Base-by-base conservation (phyloP, 176 grass and related monocot genomes). In the Chloris gayana region DNA sequence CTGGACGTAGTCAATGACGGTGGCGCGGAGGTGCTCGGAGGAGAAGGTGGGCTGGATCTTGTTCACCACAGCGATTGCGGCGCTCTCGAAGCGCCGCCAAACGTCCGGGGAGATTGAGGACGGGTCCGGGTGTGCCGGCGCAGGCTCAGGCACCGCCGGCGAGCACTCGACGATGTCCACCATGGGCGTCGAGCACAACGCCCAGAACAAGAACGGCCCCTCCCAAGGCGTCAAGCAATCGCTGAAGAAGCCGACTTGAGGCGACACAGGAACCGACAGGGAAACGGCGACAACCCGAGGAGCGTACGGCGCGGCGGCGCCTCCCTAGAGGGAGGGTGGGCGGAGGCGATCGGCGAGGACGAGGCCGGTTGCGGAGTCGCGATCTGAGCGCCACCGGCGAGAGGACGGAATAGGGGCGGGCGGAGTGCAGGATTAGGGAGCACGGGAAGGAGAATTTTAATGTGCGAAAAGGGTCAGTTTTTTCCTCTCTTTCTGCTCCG, bases 1-100 rank as follows among this genome's bases (percentile, higher is more conserved):
- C 87, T 95, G 88, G 64, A 98, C 90, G 74, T 93, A 95, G 41
- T 69, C 83, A 4, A 95, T 69, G 63, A 98, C 86, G 82, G 83
- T 86, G 57, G 86, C 85, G 60, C 95, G 87, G 50, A 93, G 87
- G 30, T 39, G 62, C 49, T 98, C 90, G 14, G 92, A 98, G 58
- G 85, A 44, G 19, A 72, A 47, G 71, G 88, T 95, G n/a, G 95
- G 95, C 81, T 91, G 90, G 73, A 98, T 87, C 78, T 68, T 85
- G 31, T 42, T 35, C 42, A 95, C 39, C 14, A 98, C 86, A 10
- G 91, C 75, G 66, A 50, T 34, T 10, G 92, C 74, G 41, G 95
- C 95, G 66, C 63, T 31, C 89, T 98, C 95, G 35, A 93, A 87
- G 34, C 66, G 92, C 41, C 44, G 60, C 92, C 92, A 95, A 15